phyloP scores from a whole-genome alignment of 2,329 filamentous ascomycete genomes.

The Hymenoscyphus linearis region DNA sequence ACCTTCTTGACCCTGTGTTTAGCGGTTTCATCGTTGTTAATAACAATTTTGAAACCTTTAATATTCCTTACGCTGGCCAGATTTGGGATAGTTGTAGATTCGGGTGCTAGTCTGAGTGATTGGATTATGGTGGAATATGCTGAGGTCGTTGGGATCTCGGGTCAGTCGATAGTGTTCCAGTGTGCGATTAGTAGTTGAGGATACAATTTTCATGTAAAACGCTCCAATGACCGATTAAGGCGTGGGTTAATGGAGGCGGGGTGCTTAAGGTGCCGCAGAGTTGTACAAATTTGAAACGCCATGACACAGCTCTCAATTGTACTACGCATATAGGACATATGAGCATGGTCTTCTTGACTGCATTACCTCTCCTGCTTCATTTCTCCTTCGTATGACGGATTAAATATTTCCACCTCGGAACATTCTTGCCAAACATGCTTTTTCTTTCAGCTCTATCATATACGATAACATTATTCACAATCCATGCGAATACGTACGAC shows the following conservation, averaged over 20 bases:
- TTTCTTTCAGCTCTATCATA: neutral
- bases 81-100: constrained; percentile 1
- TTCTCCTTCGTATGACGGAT: neutral
- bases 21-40: neutral
- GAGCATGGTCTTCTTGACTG: too few species aligned
- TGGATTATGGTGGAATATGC: too few species aligned
- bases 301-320: too few species aligned
- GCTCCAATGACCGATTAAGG: too few species aligned
- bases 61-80: neutral
- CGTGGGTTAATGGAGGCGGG: too few species aligned
- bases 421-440: neutral
- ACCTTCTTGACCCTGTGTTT: neutral
- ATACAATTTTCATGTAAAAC: too few species aligned
- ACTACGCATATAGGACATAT: too few species aligned
- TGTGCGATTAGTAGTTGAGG: too few species aligned
- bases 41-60: neutral
- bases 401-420: neutral
- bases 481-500: neutral
- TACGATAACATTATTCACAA: neutral
- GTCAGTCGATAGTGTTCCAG: neutral
- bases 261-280: too few species aligned
- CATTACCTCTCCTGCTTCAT: neutral
- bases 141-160: neutral
- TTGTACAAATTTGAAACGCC: too few species aligned
- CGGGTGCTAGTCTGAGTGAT: neutral